Conservation (phyloP, 345 rosid species). For the Crucihimalaya himalaica region DNA sequence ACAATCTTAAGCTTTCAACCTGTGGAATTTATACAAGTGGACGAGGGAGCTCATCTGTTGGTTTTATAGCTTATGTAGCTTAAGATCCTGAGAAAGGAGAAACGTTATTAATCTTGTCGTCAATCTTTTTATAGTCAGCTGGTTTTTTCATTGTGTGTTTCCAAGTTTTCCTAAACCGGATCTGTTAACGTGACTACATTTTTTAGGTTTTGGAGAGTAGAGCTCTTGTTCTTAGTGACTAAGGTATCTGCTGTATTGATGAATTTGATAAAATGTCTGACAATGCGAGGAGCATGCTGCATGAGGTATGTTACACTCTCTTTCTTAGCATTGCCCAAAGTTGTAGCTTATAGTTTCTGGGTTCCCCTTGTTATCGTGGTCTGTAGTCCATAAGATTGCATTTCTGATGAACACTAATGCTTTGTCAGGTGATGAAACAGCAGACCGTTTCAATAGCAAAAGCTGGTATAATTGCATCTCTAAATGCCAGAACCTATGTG, state of each 20-base stretch:
- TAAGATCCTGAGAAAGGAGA: slow-evolving; percentile 99
- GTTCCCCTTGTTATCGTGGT: too few species aligned
- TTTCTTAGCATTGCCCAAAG: neutral
- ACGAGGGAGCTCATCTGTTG: slow-evolving; percentile 98
- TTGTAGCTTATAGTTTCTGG: too few species aligned
- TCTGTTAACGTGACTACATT: neutral
- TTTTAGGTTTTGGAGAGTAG: slow-evolving; percentile 96
- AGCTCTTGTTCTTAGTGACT: slow-evolving; percentile 94
- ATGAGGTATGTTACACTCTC: slow-evolving; percentile 62
- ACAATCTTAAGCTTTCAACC: slow-evolving; percentile 90
- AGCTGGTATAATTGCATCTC: too few species aligned
- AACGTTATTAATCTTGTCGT: slow-evolving; percentile 55
- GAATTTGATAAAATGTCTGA: slow-evolving; percentile 99
- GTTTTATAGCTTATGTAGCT: slow-evolving; percentile 93
- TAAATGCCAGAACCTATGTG: too few species aligned
- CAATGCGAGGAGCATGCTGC: slow-evolving; percentile 95
- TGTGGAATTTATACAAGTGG: slow-evolving; percentile 99
- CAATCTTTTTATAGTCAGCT: neutral
- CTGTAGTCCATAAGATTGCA: too few species aligned
- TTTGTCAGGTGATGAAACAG: too few species aligned
- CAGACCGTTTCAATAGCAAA: too few species aligned
- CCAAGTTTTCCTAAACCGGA: slow-evolving; percentile 22
- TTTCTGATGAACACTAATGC: too few species aligned
- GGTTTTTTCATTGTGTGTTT: neutral
- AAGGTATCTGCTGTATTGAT: slow-evolving; percentile 93